Percentiles rank a stretch among this genome's conserved stretches.
These are phyloP conservation scores for Myriangium duriaei DNA, from an alignment of 2,329 filamentous ascomycete species.

Conservation along the genomic window DNA sequence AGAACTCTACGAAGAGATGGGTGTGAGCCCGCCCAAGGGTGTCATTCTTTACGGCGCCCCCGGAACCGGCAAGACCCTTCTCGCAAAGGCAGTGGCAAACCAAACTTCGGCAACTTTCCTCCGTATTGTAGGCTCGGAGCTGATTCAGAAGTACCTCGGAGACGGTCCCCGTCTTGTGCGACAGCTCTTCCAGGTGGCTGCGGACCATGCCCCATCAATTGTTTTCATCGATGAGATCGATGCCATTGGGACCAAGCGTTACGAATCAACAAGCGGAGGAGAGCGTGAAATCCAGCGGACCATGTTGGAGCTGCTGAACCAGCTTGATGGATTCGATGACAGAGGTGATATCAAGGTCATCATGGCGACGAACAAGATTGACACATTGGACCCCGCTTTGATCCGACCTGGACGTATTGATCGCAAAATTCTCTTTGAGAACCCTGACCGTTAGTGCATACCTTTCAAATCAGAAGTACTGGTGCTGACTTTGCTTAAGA, in stretches of 20 bases:
- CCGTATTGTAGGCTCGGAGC: conserved; percentile 88
- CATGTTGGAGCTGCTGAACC: conserved; percentile 96
- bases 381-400: conserved; percentile 86
- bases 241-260: conserved; percentile 96
- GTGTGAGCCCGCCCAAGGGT: conserved; percentile 98
- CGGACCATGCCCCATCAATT: conserved; percentile 90
- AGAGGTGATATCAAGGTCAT: conserved; percentile 98
- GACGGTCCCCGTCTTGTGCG: conserved; percentile 89
- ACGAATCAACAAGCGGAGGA: conserved; percentile 92
- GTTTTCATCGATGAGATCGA: conserved; percentile 99
- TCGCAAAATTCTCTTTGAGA: conserved; percentile 80
- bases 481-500: conserved; percentile 49
- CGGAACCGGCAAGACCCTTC: conserved; percentile 88
- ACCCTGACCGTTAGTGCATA: conserved; percentile 48
- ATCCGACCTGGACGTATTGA: conserved; percentile 97
- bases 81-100: conserved; percentile 95
- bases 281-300: conserved; percentile 96
- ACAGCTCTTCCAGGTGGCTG: conserved; percentile 91
- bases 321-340: conserved; percentile 97
- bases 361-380: conserved; percentile 99
- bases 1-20: conserved; percentile 98
- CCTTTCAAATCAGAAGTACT: neutral
- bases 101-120: conserved; percentile 98
- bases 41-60: conserved; percentile 97
- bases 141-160: conserved; percentile 98